phyloP scores from a whole-genome alignment of 768 basidiomycete species.

The Jaapia argillacea region DNA sequence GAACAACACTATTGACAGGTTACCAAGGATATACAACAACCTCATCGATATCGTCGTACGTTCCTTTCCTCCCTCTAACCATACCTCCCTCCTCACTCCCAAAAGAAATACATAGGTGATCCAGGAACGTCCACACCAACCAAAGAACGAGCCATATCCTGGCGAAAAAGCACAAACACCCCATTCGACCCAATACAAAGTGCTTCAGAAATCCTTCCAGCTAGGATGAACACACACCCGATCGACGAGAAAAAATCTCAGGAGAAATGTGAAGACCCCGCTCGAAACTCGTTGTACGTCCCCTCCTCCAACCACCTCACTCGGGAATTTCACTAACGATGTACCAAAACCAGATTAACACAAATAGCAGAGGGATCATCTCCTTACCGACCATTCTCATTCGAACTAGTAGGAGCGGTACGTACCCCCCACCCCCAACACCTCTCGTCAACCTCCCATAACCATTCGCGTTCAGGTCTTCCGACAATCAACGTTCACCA shows the following conservation, averaged over 20 bases:
- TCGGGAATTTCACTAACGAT: too few relatives aligned
- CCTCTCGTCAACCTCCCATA: too few relatives aligned
- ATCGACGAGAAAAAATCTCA: too few relatives aligned
- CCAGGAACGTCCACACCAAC: conserved; percentile 9
- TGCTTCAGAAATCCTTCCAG: conserved; percentile 11
- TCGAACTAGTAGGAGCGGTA: conserved; percentile 50
- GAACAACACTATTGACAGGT: too few relatives aligned
- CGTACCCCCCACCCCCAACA: conserved; percentile 7
- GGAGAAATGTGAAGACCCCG: neutral
- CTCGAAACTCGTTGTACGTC: neutral
- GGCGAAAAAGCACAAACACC: conserved; percentile 11
- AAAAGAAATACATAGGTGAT: conserved; percentile 9
- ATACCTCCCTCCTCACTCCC: neutral
- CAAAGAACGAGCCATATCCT: conserved; percentile 4
- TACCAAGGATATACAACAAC: too few relatives aligned
- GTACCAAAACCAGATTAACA: too few relatives aligned
- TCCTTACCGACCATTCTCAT: conserved; percentile 40
- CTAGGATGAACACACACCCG: conserved; percentile 10
- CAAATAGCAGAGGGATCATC: conserved; percentile 41
- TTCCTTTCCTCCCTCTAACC: too few relatives aligned
- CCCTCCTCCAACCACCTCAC: neutral
- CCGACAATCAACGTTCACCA: conserved; percentile 45
- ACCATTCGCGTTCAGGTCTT: conserved; percentile 28
- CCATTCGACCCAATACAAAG: conserved; percentile 26
- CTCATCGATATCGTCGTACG: too few relatives aligned